These are phyloP conservation scores for Mollisia scopiformis DNA, from an alignment of 2,329 filamentous ascomycete genomes.

Conservation along the genomic window DNA sequence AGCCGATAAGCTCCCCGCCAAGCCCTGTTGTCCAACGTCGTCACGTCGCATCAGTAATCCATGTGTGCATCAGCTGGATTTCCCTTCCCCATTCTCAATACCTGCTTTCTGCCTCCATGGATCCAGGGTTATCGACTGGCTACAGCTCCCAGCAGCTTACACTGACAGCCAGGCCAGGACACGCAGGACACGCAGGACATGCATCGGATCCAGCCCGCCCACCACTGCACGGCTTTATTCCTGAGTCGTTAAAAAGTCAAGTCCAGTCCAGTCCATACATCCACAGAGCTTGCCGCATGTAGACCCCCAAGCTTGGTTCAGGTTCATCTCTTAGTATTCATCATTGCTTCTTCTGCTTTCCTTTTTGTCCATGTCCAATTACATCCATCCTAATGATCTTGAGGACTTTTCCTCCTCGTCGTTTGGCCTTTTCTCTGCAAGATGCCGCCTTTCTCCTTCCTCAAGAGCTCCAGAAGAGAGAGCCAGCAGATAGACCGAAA, in stretches of 20 bases:
- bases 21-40: not conserved
- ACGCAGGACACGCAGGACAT: too few relatives aligned
- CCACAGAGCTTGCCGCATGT: not conserved
- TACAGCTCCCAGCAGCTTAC: not conserved
- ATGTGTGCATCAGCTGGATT: not conserved
- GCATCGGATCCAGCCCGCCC: not conserved
- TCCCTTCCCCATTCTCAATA: slow-evolving; percentile 1
- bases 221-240: slow-evolving; percentile 2
- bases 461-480: slow-evolving; percentile 26
- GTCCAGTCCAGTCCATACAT: too few relatives aligned
- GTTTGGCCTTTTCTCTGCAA: slow-evolving; percentile 12
- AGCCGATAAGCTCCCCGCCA: not conserved
- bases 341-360: slow-evolving; percentile 7
- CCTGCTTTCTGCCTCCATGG: not conserved
- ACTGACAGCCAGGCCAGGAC: too few relatives aligned
- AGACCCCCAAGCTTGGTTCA: slow-evolving; percentile 1
- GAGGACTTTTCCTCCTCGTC: not conserved
- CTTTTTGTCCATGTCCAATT: slow-evolving; percentile 13
- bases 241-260: not conserved
- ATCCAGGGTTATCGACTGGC: not conserved
- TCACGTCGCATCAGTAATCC: not conserved
- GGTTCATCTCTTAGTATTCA: not conserved
- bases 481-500: slow-evolving; percentile 17
- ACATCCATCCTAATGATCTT: slow-evolving; percentile 11
- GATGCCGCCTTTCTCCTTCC: slow-evolving; percentile 36